Conservation (phyloP, 2,329 filamentous ascomycete species). For the Botrytis elliptica region DNA sequence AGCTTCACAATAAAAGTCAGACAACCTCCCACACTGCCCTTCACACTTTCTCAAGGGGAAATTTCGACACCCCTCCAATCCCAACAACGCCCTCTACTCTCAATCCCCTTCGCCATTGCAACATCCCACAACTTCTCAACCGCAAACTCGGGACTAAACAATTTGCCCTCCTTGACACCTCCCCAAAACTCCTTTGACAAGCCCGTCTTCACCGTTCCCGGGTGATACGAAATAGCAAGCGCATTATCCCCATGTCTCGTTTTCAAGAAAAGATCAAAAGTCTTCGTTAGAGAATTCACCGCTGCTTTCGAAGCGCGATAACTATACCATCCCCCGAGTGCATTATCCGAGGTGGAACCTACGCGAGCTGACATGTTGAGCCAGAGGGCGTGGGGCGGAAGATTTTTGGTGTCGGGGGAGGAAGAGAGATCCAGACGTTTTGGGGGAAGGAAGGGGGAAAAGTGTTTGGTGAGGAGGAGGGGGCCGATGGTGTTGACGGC, state of each 20-base stretch:
- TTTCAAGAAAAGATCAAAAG: conserved; percentile 66
- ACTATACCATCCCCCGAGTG: conserved; percentile 75
- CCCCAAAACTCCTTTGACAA: conserved; percentile 72
- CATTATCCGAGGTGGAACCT: conserved; percentile 70
- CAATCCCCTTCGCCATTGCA: conserved; percentile 46
- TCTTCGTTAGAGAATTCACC: conserved; percentile 69
- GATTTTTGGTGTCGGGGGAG: conserved; percentile 33
- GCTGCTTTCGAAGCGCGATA: conserved; percentile 76
- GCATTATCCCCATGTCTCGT: conserved; percentile 59
- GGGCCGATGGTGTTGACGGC: conserved; percentile 72
- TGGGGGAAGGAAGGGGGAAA: conserved; percentile 65
- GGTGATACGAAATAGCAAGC: conserved; percentile 70
- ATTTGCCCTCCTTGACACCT: conserved; percentile 56
- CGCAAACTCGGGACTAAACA: conserved; percentile 66
- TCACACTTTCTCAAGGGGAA: conserved; percentile 46
- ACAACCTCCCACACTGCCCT: not conserved
- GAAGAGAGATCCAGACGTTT: conserved; percentile 46
- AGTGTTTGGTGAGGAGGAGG: conserved; percentile 74
- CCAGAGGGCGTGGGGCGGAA: conserved; percentile 60
- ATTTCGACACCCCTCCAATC: conserved; percentile 68
- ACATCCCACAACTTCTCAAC: conserved; percentile 64
- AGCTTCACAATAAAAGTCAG: not conserved
- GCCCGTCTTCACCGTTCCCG: conserved; percentile 76
- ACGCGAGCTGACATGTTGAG: conserved; percentile 78
- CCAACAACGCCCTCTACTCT: conserved; percentile 63